These are phyloP conservation scores for Petunia axillaris DNA, from an alignment of 257 asterid species.

Conservation along the genomic window DNA sequence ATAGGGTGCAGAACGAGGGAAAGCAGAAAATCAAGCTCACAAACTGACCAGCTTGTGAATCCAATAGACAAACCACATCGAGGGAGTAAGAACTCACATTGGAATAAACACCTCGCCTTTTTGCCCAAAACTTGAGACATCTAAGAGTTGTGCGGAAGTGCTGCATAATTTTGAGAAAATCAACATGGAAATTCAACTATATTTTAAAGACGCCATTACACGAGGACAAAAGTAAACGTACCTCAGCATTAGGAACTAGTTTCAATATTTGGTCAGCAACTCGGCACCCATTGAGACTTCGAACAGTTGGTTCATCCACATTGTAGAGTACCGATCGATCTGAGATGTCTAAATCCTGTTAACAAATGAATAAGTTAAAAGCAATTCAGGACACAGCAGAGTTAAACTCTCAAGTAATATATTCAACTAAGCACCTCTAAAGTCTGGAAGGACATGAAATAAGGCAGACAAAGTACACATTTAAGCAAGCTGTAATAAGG, in stretches of 20 bases:
- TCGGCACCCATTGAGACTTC: conserved; percentile 96
- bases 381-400: conserved; percentile 4
- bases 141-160: conserved; percentile 47
- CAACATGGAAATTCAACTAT: conserved; percentile 11
- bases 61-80: background rate
- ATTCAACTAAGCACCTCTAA: background rate
- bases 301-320: conserved; percentile 85
- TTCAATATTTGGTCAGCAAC: conserved; percentile 95
- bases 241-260: conserved; percentile 90
- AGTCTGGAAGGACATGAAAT: background rate
- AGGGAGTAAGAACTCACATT: conserved; percentile 35
- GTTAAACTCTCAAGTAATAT: background rate
- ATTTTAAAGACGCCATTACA: conserved; percentile 1
- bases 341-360: conserved; percentile 92
- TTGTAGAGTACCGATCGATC: conserved; percentile 65
- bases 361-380: conserved; percentile 18
- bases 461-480: background rate
- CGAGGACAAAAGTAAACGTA: conserved; percentile 24
- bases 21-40: conserved; percentile 22
- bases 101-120: conserved; percentile 51
- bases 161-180: conserved; percentile 28
- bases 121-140: conserved; percentile 51
- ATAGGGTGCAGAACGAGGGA: background rate
- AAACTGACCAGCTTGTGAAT: background rate
- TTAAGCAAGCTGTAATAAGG: background rate